Base-by-base conservation (phyloP, 2,329 filamentous ascomycete species). In the Achaetomium macrosporum region DNA sequence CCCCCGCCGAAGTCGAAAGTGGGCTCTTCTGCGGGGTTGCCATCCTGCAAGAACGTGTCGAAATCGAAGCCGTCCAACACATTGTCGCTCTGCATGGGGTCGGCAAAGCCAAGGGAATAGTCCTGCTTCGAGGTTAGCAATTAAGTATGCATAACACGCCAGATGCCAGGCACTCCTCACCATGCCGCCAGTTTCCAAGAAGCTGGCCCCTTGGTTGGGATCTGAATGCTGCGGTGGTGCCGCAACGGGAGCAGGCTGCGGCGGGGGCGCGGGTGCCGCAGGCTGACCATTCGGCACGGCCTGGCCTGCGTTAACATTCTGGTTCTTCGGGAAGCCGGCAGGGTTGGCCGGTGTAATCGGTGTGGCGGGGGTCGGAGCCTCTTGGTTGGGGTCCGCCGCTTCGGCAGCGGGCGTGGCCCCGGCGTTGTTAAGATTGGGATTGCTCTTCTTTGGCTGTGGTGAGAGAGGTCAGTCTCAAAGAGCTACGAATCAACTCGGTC, bases 1-100 rank as follows among this genome's bases (percentile, higher is more conserved):
- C 71, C 69, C 15, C 73, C 67, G 56, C 71, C 71, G 61, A 85
- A 84, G 67, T 79, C 78, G 57, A 84, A 85, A 5, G 64, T 66
- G 41, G 69, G 66, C 40, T 71, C 71, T 39, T 74, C 75, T 33
- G 68, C 73, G 43, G 76, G 72, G 43, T 77, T 76, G 54, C 77
- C 75, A 51, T 78, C 75, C 57, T 85, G 81, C 8, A 86, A 70
- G 71, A 86, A 86, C 1, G 82, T 84, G 66, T 86, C 83, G 59
- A 86, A 81, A 59, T 86, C 83, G 61, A 86, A 86, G 58, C 84
- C 82, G 61, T 81, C 81, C 44, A 86, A 71, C 35, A 85, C 82
- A 63, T 85, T 77, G 50, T 69, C 69, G 6, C 75, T 73, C 55
- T 73, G 71, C 25, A 77, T 65, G 2, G 80, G 77, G 57, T 82